phyloP scores from a whole-genome alignment of 495 filamentous ascomycete genomes.

The Polyplosphaeria fusca region DNA sequence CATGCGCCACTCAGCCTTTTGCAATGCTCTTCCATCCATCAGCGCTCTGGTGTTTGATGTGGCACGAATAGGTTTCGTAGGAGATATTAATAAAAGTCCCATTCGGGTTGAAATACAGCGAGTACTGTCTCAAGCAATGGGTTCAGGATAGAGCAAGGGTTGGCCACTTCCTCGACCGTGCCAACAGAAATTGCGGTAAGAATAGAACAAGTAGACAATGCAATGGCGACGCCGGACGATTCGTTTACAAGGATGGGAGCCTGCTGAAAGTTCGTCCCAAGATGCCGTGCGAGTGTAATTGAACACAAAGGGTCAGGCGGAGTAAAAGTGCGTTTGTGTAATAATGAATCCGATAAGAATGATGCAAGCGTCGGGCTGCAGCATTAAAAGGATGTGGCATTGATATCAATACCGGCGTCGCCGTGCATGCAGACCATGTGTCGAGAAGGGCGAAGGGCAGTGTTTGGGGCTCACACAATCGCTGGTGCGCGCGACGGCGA shows the following conservation, averaged over 20 bases:
- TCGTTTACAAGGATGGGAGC: not conserved
- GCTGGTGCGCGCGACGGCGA: not conserved
- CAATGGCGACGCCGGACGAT: too few relatives aligned
- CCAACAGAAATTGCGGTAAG: too few relatives aligned
- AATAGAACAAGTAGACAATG: too few relatives aligned
- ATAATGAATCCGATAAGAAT: not conserved
- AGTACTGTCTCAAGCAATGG: too few relatives aligned
- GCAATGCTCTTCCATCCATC: too few relatives aligned
- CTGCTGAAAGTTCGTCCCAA: not conserved
- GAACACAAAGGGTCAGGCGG: conserved; percentile 10
- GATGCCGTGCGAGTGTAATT: conserved; percentile 13
- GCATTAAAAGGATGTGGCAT: not conserved
- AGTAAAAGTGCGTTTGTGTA: conserved; percentile 2
- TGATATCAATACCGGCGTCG: not conserved
- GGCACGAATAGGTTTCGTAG: too few relatives aligned
- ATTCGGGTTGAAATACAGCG: too few relatives aligned
- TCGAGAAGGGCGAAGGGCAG: not conserved
- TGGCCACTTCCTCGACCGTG: too few relatives aligned
- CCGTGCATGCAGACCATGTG: not conserved
- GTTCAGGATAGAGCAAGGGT: too few relatives aligned
- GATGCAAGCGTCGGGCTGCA: conserved; percentile 1
- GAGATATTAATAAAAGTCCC: too few relatives aligned
- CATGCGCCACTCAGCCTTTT: too few relatives aligned
- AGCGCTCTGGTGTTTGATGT: too few relatives aligned
- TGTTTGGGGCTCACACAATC: not conserved